Evolutionary conservation across 305 asterid genomes (phyloP).

Genomic region (Galium porrigens): DNA sequence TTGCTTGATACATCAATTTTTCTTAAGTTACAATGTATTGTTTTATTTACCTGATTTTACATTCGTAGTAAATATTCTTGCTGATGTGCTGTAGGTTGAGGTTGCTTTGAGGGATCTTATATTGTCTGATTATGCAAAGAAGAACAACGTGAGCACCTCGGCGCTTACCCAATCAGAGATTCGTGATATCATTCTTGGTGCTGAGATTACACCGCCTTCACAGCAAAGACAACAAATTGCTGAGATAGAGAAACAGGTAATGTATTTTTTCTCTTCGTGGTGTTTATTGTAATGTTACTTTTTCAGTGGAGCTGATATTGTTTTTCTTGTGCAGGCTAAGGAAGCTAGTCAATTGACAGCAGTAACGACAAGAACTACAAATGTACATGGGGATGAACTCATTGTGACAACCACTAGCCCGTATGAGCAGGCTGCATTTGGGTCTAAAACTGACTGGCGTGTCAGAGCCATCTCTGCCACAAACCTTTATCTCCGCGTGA

Average conservation of each 20-base stretch:
- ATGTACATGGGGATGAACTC: constrained; percentile 86
- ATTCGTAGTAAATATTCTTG: background rate
- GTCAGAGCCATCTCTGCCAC: constrained; percentile 99
- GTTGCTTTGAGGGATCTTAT: constrained; percentile 91
- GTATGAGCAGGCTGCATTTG: constrained; percentile 78
- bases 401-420: constrained; percentile 97
- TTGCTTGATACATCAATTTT: background rate
- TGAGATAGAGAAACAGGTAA: constrained; percentile 93
- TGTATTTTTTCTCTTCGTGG: background rate
- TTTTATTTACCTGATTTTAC: background rate
- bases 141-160: constrained; percentile 97
- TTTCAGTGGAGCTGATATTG: background rate
- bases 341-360: constrained; percentile 95
- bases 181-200: constrained; percentile 97
- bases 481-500: constrained; percentile 88
- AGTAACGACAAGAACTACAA: constrained; percentile 85
- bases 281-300: background rate
- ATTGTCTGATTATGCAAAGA: constrained; percentile 93
- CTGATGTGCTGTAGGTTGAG: constrained; percentile 55
- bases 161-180: constrained; percentile 93
- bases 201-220: constrained; percentile 97
- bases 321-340: constrained; percentile 41
- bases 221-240: constrained; percentile 99
- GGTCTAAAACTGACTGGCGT: constrained; percentile 96
- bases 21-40: background rate